A percentile compares a stretch with the other conserved stretches of the same genome.
Evolutionary conservation across 108 stramenopile species (phyloP).

Genomic region (Fragilariopsis cylindrus): DNA sequence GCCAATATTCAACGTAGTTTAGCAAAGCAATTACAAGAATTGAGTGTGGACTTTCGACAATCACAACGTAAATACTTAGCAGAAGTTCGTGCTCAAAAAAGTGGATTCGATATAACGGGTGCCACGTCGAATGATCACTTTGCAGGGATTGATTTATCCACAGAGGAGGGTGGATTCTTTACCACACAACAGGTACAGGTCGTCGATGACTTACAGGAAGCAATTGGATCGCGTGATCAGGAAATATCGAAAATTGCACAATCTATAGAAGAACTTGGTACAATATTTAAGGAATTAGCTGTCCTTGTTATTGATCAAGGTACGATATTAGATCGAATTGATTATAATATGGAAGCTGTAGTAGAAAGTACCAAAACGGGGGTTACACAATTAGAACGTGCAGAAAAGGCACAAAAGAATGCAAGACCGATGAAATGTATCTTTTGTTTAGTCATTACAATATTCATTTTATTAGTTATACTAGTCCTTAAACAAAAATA

Average conservation of each 20-base stretch:
- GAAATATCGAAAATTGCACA: constrained; percentile 95
- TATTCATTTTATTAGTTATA: constrained; percentile 79
- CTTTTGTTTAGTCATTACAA: constrained; percentile 68
- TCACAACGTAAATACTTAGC: constrained; percentile 94
- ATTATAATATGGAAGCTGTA: constrained; percentile 99
- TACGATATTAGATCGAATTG: constrained; percentile 99
- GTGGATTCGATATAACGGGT: constrained; percentile 42
- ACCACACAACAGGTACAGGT: constrained; percentile 76
- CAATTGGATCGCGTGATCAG: constrained; percentile 84
- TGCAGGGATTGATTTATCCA: constrained; percentile 75
- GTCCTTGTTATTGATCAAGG: constrained; percentile 99
- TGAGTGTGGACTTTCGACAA: constrained; percentile 88
- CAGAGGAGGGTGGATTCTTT: constrained; percentile 61
- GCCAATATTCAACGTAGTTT: constrained; percentile 89
- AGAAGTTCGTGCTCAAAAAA: constrained; percentile 90
- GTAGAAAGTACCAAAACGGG: constrained; percentile 98
- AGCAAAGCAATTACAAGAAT: constrained; percentile 93
- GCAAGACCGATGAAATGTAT: constrained; percentile 95
- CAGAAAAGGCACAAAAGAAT: constrained; percentile 96
- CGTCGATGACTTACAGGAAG: constrained; percentile 81
- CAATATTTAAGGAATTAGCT: constrained; percentile 98
- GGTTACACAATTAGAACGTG: constrained; percentile 94
- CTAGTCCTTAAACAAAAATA: constrained; percentile 77
- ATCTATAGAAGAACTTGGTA: constrained; percentile 95
- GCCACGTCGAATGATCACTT: constrained; percentile 49